Evolutionary conservation across 805 yeast genomes (phyloP).

Genomic region (Starmerella etchellsii): DNA sequence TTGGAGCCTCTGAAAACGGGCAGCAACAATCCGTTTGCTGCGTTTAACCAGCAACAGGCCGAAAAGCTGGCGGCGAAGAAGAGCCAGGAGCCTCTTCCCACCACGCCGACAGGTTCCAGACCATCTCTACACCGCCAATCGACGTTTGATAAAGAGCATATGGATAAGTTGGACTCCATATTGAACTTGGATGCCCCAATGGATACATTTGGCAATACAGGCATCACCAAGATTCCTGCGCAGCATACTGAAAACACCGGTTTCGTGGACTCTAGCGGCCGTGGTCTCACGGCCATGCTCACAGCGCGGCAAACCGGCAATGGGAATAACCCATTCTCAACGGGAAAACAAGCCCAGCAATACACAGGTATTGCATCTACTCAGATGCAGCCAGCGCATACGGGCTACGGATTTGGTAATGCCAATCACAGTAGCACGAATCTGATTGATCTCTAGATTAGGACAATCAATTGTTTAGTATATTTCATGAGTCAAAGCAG

Average conservation of each 20-base stretch:
- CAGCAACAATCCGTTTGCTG: slow-evolving; percentile 68
- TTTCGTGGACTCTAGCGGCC: slow-evolving; percentile 79
- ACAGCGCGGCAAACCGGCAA: slow-evolving; percentile 15
- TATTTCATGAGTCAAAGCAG: too few species aligned
- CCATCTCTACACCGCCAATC: slow-evolving; percentile 28
- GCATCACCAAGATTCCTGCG: slow-evolving; percentile 75
- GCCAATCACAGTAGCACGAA: slow-evolving; percentile 32
- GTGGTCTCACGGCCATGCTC: slow-evolving; percentile 38
- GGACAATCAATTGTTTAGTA: too few species aligned
- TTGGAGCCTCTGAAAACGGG: slow-evolving; percentile 53
- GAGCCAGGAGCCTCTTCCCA: slow-evolving; percentile 11
- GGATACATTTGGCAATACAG: slow-evolving; percentile 87
- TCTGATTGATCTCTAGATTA: slow-evolving; percentile 23
- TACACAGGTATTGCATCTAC: slow-evolving; percentile 61
- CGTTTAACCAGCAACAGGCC: slow-evolving; percentile 24
- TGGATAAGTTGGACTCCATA: slow-evolving; percentile 61
- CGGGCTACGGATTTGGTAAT: slow-evolving; percentile 93
- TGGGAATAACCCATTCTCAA: slow-evolving; percentile 38
- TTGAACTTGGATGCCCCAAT: slow-evolving; percentile 80
- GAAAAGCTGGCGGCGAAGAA: slow-evolving; percentile 16
- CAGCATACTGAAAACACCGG: slow-evolving; percentile 69
- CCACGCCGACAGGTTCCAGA: slow-evolving; percentile 13
- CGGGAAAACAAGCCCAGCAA: slow-evolving; percentile 38
- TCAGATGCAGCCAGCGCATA: slow-evolving; percentile 62
- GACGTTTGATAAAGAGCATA: slow-evolving; percentile 39